Evolutionary conservation across 148 eudicot species (phyloP).

Genomic region (Chenopodium quinoa): DNA sequence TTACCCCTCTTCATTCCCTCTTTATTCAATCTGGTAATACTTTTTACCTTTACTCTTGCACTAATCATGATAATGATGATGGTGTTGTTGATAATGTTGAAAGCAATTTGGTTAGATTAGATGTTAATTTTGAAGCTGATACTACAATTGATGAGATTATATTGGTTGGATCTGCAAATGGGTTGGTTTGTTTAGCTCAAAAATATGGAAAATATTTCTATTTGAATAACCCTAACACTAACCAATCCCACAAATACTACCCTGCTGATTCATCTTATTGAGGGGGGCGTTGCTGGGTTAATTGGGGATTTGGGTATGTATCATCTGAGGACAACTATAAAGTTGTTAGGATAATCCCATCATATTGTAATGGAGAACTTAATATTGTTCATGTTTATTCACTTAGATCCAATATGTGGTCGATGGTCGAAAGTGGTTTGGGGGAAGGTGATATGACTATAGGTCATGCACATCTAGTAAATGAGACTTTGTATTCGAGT

Average conservation of each 20-base stretch:
- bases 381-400: not conserved
- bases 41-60: not conserved
- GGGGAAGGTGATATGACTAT: not conserved
- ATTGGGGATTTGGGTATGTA: constrained; percentile 30
- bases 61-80: not conserved
- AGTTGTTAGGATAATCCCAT: constrained; percentile 5
- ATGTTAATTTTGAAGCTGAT: not conserved
- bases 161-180: constrained; percentile 5
- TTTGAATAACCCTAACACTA: not conserved
- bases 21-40: not conserved
- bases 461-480: not conserved
- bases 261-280: too few relatives aligned
- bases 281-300: too few relatives aligned
- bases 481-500: not conserved
- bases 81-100: not conserved
- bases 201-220: not conserved
- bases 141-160: too few relatives aligned
- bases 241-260: too few relatives aligned
- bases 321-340: constrained; percentile 26
- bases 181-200: constrained; percentile 10
- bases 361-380: too few relatives aligned
- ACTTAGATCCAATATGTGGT: constrained; percentile 7
- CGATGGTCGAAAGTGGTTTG: not conserved
- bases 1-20: not conserved
- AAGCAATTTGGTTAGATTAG: not conserved